Base-by-base conservation (phyloP, 192 early-diverging fungal genomes). In the Gryganskiella cystojenkinii region DNA sequence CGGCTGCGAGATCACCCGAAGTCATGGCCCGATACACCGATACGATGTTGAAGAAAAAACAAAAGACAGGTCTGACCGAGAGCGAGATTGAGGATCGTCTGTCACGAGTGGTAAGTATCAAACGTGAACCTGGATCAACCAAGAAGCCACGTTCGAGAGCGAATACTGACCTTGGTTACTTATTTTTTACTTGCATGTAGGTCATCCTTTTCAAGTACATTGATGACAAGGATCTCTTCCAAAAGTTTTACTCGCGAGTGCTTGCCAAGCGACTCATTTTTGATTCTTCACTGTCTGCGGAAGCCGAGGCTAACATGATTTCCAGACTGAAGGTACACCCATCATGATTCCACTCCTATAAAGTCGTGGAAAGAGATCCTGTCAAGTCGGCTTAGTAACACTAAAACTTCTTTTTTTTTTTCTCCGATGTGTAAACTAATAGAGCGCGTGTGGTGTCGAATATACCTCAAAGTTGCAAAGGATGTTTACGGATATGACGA, bases 151-250 rank as follows among this genome's bases (percentile, higher is more conserved):
- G 59, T 47, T 51, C 24, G 45, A 17, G 40, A 33, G n/a, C 2
- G 56, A 45, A 24, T 43, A 24, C 50, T 47, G 53, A 31, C 17
- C 49, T 54, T 30, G 34, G 61, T 89, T 49, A 83, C 24, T 53
- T 45, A 60, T 15, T 35, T 50, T 31, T 8, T 47, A n/a, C 33
- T 22, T 25, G 5, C 13, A 40, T 49, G 3, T 66, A 85, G 86
- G 86, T 94, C 22, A 83, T 87, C 19, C 68, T 96, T 10, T 96
- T 96, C 80, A 91, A 93, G 50, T 96, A 94, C 76, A 86, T 96
- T 20, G 91, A 95, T 50, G 95, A 96, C 61, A 96, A 96, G 64
- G 95, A 96, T 63, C 82, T 96, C 1, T 96, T 94, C 82, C 95
- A 96, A 83, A 95, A 95, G 81, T 94, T 95, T 63, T 96, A 96